phyloP scores from a whole-genome alignment of 306 rosid genomes.

The Gastrolobium villosum region DNA sequence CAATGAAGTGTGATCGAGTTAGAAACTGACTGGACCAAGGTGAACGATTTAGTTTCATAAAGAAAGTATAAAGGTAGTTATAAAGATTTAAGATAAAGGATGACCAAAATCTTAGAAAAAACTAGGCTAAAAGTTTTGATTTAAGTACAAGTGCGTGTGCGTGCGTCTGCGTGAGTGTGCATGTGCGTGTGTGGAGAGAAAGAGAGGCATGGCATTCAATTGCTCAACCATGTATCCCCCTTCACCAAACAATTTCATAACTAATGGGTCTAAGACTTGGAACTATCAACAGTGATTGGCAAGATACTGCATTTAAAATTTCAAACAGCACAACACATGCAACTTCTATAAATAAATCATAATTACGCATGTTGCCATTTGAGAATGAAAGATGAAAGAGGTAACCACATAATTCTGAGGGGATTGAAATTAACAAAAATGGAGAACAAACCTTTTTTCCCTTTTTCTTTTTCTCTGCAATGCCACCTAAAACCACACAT shows the following conservation, averaged over 20 bases:
- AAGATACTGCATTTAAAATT: background rate
- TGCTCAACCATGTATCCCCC: constrained; percentile 15
- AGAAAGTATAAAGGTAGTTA: background rate
- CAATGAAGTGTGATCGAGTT: background rate
- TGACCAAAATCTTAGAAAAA: background rate
- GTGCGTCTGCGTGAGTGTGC: no score
- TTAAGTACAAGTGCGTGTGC: background rate
- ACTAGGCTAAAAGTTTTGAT: background rate
- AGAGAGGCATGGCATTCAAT: background rate
- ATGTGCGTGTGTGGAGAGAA: no score
- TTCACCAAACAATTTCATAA: background rate
- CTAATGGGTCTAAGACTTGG: background rate
- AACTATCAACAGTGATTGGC: background rate
- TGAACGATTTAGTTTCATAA: background rate
- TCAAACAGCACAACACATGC: constrained; percentile 17
- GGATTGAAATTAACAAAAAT: constrained; percentile 42
- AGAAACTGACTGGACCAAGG: background rate
- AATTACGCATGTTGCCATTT: constrained; percentile 7
- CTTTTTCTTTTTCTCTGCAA: constrained; percentile 66
- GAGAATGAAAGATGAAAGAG: background rate
- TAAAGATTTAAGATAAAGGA: constrained; percentile 6
- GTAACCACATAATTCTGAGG: constrained; percentile 20
- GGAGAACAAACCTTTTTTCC: constrained; percentile 62
- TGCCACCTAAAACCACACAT: constrained; percentile 75
- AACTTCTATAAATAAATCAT: constrained; percentile 29